Evolutionary conservation across 1,284 basidiomycete species (phyloP).

Genomic region (Peniophora sp.): DNA sequence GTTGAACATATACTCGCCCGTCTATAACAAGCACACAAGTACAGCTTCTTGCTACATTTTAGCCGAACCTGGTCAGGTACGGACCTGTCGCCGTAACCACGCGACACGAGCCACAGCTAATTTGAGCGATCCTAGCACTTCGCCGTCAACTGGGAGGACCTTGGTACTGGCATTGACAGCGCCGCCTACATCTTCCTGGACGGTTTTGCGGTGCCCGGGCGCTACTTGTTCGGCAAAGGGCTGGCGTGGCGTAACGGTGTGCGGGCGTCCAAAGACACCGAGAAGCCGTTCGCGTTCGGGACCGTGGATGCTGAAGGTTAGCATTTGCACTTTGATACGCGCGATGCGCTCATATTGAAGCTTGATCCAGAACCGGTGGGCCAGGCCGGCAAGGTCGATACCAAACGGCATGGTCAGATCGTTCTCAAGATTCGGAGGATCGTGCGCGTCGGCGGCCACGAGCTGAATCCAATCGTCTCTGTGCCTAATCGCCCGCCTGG

Average conservation of each 20-base stretch:
- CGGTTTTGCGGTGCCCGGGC: constrained; percentile 48
- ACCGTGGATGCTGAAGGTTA: constrained; percentile 27
- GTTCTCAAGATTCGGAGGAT: background rate
- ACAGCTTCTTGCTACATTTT: background rate
- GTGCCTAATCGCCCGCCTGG: too few relatives aligned
- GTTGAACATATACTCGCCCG: background rate
- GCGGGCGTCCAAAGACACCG: constrained; percentile 33
- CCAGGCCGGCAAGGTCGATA: too few relatives aligned
- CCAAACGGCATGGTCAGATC: too few relatives aligned
- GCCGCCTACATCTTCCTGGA: constrained; percentile 54
- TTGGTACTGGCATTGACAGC: constrained; percentile 41
- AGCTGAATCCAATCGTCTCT: too few relatives aligned
- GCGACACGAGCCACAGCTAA: background rate
- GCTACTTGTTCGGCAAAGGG: constrained; percentile 50
- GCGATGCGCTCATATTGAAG: background rate
- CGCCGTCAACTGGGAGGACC: constrained; percentile 52
- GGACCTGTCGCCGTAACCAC: background rate
- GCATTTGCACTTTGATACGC: background rate
- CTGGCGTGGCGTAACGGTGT: constrained; percentile 36
- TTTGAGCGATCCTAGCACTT: constrained; percentile 32
- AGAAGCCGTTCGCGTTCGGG: constrained; percentile 49
- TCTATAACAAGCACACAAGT: background rate
- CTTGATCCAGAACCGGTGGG: too few relatives aligned
- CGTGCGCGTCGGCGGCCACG: background rate
- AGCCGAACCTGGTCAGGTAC: background rate